A percentile compares a stretch with the other conserved stretches of the same genome.
These are phyloP conservation scores for Triticum dicoccoides DNA, from an alignment of 176 grass and related monocot genomes.

Conservation along the genomic window DNA sequence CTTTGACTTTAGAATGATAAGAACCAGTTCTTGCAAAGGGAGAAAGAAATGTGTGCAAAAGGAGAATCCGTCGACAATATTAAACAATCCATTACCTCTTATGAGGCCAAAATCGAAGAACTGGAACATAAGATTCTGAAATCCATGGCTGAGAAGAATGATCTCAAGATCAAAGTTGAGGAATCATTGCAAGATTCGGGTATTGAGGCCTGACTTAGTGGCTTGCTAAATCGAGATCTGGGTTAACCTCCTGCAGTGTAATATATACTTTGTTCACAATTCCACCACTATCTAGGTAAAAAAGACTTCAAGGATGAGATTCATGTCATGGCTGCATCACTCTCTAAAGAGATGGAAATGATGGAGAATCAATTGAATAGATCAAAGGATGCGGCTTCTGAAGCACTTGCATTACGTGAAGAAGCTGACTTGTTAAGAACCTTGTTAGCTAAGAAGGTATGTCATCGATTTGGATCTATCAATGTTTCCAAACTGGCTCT, in stretches of 20 bases:
- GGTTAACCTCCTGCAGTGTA: slow-evolving; percentile 16
- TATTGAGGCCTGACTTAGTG: slow-evolving; percentile 17
- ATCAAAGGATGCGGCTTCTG: slow-evolving; percentile 71
- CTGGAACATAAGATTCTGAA: slow-evolving; percentile 72
- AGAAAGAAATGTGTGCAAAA: slow-evolving; percentile 75
- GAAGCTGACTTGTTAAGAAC: slow-evolving; percentile 66
- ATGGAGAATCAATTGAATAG: slow-evolving; percentile 88
- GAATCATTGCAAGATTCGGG: slow-evolving; percentile 94
- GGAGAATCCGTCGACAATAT: slow-evolving; percentile 58
- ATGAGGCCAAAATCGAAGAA: slow-evolving; percentile 72
- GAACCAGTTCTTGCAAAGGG: slow-evolving; percentile 60
- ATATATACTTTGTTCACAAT: slow-evolving; percentile 20
- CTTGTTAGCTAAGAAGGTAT: slow-evolving; percentile 68
- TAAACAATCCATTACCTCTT: slow-evolving; percentile 57
- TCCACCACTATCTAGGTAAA: slow-evolving; percentile 51
- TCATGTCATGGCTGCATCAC: slow-evolving; percentile 80
- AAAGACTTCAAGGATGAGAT: slow-evolving; percentile 97
- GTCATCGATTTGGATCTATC: not conserved
- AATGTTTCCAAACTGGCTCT: not conserved
- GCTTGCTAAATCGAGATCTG: not conserved
- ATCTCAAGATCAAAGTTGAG: slow-evolving; percentile 85
- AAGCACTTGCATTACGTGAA: slow-evolving; percentile 67
- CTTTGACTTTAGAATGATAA: slow-evolving; percentile 64
- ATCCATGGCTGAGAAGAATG: slow-evolving; percentile 65
- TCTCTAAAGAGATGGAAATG: slow-evolving; percentile 93